Percentiles rank a stretch among this genome's conserved stretches.
These are phyloP conservation scores for Marvania coccoides DNA, from an alignment of 139 green algal species.

Conservation along the genomic window DNA sequence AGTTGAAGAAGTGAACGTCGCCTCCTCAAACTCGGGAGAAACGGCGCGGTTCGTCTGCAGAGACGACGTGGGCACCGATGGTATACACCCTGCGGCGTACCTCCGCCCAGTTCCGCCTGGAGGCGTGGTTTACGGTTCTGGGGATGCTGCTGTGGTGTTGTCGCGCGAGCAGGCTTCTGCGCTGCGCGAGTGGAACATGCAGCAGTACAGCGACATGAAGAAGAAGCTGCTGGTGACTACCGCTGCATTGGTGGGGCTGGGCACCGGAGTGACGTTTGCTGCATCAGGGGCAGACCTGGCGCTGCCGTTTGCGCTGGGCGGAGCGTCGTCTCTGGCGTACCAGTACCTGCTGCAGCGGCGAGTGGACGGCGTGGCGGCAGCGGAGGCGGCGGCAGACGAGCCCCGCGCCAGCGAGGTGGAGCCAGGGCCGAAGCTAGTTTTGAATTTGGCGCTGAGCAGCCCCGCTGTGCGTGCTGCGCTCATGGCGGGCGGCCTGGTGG, in stretches of 20 bases:
- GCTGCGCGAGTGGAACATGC: constrained; percentile 47
- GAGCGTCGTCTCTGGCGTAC: constrained; percentile 52
- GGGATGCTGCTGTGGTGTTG: constrained; percentile 36
- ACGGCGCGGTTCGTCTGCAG: constrained; percentile 69
- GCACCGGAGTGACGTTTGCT: constrained; percentile 34
- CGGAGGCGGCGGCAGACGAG: constrained; percentile 2
- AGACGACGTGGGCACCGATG: constrained; percentile 34
- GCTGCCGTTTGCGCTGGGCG: constrained; percentile 60
- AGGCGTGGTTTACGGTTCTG: constrained; percentile 63
- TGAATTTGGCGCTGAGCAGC: not conserved
- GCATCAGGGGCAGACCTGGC: constrained; percentile 31
- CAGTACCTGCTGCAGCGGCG: constrained; percentile 58
- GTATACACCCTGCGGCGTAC: constrained; percentile 39
- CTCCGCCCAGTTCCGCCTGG: constrained; percentile 51
- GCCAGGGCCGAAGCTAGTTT: not conserved
- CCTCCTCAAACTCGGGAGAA: constrained; percentile 43
- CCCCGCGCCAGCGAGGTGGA: not conserved
- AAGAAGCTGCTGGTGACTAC: constrained; percentile 47
- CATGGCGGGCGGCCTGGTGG: not conserved
- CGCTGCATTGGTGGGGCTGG: constrained; percentile 43
- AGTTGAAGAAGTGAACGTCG: constrained; percentile 60
- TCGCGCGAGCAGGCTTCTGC: constrained; percentile 45
- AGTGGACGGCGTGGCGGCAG: constrained; percentile 16
- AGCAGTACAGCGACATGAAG: constrained; percentile 62
- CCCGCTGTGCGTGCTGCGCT: not conserved